phyloP scores from a whole-genome alignment of 805 yeast genomes.

The Peterozyma xylosa region DNA sequence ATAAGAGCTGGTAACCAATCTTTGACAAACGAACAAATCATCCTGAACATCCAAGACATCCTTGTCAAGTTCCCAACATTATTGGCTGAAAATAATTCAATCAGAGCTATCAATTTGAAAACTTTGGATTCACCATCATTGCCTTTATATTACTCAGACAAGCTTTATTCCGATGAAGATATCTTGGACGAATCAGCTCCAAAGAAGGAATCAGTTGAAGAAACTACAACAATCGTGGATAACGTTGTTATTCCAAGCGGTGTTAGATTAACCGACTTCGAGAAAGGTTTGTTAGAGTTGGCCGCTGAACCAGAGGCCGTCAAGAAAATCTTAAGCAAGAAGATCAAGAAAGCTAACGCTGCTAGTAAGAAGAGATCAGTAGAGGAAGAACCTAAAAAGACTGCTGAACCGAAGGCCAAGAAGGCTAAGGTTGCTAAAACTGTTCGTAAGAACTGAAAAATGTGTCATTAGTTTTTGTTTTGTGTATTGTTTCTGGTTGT shows the following conservation, averaged over 20 bases:
- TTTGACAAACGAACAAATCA: slow-evolving; percentile 40
- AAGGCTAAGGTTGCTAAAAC: slow-evolving; percentile 1
- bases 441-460: too few relatives aligned
- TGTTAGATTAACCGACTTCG: slow-evolving; percentile 51
- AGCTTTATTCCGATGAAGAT: slow-evolving; percentile 43
- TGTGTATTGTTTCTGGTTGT: too few relatives aligned
- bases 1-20: slow-evolving; percentile 57
- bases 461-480: too few relatives aligned
- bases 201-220: slow-evolving; percentile 15
- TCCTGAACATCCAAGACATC: slow-evolving; percentile 54
- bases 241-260: slow-evolving; percentile 24
- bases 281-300: slow-evolving; percentile 71
- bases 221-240: slow-evolving; percentile 18
- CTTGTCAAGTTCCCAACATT: slow-evolving; percentile 23
- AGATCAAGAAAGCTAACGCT: slow-evolving; percentile 30
- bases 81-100: slow-evolving; percentile 23
- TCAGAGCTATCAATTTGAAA: slow-evolving; percentile 59
- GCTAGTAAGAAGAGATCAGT: slow-evolving; percentile 11
- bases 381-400: slow-evolving; percentile 7
- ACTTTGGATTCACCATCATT: slow-evolving; percentile 70
- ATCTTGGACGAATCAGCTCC: slow-evolving; percentile 24
- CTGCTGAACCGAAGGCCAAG: slow-evolving; percentile 6
- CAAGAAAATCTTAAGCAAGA: slow-evolving; percentile 51
- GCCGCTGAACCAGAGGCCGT: slow-evolving; percentile 71
- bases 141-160: slow-evolving; percentile 71